phyloP scores from a whole-genome alignment of 2,329 filamentous ascomycete species.

The Didymella exigua region DNA sequence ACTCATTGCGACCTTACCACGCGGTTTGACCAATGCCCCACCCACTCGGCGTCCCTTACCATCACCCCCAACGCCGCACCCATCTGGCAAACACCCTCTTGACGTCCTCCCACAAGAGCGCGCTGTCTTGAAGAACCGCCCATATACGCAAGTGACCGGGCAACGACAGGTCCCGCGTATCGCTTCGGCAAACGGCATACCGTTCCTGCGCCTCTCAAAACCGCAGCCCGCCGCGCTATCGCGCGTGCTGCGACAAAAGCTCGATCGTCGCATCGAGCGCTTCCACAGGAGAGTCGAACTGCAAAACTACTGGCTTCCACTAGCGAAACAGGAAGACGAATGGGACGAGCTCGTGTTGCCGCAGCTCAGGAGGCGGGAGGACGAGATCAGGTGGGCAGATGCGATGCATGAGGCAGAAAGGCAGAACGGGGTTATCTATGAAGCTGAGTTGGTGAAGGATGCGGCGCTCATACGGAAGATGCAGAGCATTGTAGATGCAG shows the following conservation, averaged over 20 bases:
- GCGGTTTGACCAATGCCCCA: slow-evolving; percentile 38
- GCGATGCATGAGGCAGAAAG: slow-evolving; percentile 28
- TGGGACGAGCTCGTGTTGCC: slow-evolving; percentile 54
- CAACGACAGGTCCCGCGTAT: slow-evolving; percentile 65
- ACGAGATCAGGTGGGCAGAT: slow-evolving; percentile 39
- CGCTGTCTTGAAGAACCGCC: slow-evolving; percentile 58
- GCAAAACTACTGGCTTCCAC: slow-evolving; percentile 48
- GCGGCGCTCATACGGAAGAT: slow-evolving; percentile 48
- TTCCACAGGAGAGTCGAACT: slow-evolving; percentile 50
- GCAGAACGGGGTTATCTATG: slow-evolving; percentile 23
- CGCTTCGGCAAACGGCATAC: slow-evolving; percentile 60
- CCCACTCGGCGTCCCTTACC: slow-evolving; percentile 6
- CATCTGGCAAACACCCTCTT: slow-evolving; percentile 26
- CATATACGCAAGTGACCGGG: slow-evolving; percentile 56
- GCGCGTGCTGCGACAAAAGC: slow-evolving; percentile 62
- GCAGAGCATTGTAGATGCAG: slow-evolving; percentile 55
- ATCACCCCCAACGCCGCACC: slow-evolving; percentile 13
- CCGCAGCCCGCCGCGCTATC: slow-evolving; percentile 67
- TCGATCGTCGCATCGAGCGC: slow-evolving; percentile 52
- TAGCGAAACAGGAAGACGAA: slow-evolving; percentile 53
- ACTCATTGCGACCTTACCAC: slow-evolving; percentile 49
- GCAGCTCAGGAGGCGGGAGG: slow-evolving; percentile 16
- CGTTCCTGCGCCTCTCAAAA: slow-evolving; percentile 70
- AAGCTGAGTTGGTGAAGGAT: slow-evolving; percentile 36
- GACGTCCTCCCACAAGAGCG: slow-evolving; percentile 45